Base-by-base conservation (phyloP, 2,329 filamentous ascomycete species). In the Blastomyces emzantsi region DNA sequence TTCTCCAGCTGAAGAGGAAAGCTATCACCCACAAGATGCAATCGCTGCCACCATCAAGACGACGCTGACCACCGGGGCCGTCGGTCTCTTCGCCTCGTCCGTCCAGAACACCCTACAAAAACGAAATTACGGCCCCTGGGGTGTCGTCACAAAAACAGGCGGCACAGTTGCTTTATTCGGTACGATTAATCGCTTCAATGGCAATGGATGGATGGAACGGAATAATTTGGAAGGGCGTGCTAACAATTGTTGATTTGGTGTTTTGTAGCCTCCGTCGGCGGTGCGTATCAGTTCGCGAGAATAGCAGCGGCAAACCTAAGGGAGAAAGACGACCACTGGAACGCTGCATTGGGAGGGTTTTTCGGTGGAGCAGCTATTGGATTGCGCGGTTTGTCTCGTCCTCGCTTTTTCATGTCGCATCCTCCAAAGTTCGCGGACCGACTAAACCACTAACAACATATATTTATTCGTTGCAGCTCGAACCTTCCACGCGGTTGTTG, bases 51-150 rank as follows among this genome's bases (percentile, higher is more conserved):
- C 87, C 60, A 78, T 87, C 73, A 86, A 85, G 74, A 85, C 86
- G 66, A 84, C 83, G 51, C 72, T 87, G 67, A 77, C 90, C 70
- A 87, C 87, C 66, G 86, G 86, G 72, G 79, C 80, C 65, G 83
- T 84, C 65, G 92, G 92, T 70, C 79, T 89, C 73, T 83, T 91
- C 76, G 75, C 89, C 65, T 88, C 90, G 60, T 87, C 89, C 63
- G 83, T 96, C 68, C 90, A 92, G 80, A 97, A 96, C 81, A 90
- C 92, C 64, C 83, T 97, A 70, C 83, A 87, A 63, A 92, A 87
- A 80, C 83, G 85, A 74, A 96, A 96, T 76, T 81, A 94, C 68
- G 90, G 92, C 70, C 83, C 87, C 66, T 85, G 88, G 80, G 89
- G 90, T 69, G 83, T 96, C 72, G 87, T 97, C 74, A 90, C 90